phyloP scores from a whole-genome alignment of 345 rosid species.

The Psidium guajava region DNA sequence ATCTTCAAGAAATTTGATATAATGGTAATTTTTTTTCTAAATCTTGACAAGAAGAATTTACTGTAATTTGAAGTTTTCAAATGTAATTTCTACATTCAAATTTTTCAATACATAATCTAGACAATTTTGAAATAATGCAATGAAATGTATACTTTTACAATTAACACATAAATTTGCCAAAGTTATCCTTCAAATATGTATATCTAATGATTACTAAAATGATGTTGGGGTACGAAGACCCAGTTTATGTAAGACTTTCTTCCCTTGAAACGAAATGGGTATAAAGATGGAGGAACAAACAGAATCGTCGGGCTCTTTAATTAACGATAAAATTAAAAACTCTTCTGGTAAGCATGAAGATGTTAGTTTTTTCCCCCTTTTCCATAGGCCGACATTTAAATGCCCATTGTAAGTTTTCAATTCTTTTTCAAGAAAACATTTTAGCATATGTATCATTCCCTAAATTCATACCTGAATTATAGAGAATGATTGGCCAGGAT shows the following conservation, averaged over 20 bases:
- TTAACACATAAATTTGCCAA: neutral
- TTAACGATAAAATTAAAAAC: no score
- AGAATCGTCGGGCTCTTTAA: no score
- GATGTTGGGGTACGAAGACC: no score
- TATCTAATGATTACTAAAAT: neutral
- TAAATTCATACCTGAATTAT: no score
- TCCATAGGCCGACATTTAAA: neutral
- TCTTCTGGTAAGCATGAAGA: no score
- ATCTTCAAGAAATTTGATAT: neutral
- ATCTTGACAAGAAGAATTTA: neutral
- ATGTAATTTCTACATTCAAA: neutral
- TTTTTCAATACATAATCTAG: no score
- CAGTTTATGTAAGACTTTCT: neutral
- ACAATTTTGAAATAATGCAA: neutral
- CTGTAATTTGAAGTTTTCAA: neutral
- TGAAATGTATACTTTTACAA: neutral
- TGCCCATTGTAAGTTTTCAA: neutral
- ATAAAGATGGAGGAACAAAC: no score
- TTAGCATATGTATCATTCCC: no score
- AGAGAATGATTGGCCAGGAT: no score
- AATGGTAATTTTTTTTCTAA: neutral
- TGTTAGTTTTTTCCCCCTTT: no score
- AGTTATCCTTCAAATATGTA: neutral
- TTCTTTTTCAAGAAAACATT: no score
- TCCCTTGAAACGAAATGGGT: no score